Percentiles rank a stretch among this genome's conserved stretches.
Conservation (phyloP, 2,329 filamentous ascomycete species). For the Arthrobotrys megalospora region DNA sequence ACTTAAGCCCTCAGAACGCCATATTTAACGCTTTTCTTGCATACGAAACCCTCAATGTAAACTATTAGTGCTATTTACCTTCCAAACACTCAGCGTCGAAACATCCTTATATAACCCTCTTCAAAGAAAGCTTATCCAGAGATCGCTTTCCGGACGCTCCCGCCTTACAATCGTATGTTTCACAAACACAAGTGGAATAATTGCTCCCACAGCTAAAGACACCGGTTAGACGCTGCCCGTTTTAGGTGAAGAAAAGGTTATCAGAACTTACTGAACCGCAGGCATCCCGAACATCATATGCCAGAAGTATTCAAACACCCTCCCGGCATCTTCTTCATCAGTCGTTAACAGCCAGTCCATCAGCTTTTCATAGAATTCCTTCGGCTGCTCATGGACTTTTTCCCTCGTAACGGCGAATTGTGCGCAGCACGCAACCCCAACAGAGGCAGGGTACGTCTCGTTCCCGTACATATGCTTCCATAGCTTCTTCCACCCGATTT, state of each 20-base stretch:
- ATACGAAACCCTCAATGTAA: background rate
- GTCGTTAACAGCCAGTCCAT: constrained; percentile 75
- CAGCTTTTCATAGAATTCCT: constrained; percentile 73
- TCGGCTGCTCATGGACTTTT: constrained; percentile 70
- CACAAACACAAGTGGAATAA: constrained; percentile 40
- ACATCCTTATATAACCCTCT: background rate
- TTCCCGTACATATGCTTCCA: constrained; percentile 49
- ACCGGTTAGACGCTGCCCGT: background rate
- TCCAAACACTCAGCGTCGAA: background rate
- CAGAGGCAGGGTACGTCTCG: constrained; percentile 64
- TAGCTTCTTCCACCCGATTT: constrained; percentile 37
- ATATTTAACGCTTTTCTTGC: background rate
- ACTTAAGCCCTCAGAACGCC: constrained; percentile 1
- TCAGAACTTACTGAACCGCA: constrained; percentile 51
- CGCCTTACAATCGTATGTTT: constrained; percentile 32
- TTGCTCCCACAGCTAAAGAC: constrained; percentile 31
- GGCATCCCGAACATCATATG: constrained; percentile 71
- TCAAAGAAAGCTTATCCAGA: background rate
- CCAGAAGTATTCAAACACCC: constrained; percentile 78
- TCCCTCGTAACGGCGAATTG: constrained; percentile 76
- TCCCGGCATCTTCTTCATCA: constrained; percentile 73
- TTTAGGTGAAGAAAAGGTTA: too few relatives aligned
- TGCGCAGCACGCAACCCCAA: constrained; percentile 76
- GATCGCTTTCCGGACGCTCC: background rate
- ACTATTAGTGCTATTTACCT: background rate